Conservation (phyloP, 768 basidiomycete species). For the Collybiopsis luxurians region DNA sequence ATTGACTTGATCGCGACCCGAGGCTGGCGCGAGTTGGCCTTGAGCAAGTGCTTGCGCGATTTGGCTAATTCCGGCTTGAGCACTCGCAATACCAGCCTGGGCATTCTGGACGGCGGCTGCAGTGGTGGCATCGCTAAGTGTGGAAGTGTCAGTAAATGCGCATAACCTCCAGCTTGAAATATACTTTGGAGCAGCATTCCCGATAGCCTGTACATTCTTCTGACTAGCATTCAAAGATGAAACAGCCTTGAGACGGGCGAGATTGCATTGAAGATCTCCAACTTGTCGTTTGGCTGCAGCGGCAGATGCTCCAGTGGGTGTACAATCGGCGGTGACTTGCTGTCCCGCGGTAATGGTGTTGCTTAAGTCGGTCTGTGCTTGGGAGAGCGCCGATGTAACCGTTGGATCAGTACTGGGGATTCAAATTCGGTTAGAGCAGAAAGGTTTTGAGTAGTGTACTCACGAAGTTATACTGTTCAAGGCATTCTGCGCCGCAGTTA, state of each 20-base stretch:
- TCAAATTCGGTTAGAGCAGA: not conserved
- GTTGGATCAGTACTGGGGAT: not conserved
- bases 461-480: conserved; percentile 10
- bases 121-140: conserved; percentile 5
- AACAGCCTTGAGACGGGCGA: conserved; percentile 28
- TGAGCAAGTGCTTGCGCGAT: conserved; percentile 10
- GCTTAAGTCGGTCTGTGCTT: not conserved
- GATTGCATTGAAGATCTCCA: conserved; percentile 18
- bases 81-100: conserved; percentile 2
- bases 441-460: not conserved
- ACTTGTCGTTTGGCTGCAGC: not conserved
- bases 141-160: not conserved
- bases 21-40: conserved; percentile 9
- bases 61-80: conserved; percentile 6
- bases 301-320: not conserved
- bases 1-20: conserved; percentile 11
- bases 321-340: conserved; percentile 1
- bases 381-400: not conserved
- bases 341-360: conserved; percentile 4
- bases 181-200: not conserved
- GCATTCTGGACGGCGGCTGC: conserved; percentile 4
- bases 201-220: not conserved
- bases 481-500: conserved; percentile 15
- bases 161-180: not conserved
- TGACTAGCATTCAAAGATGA: conserved; percentile 15